Evolutionary conservation across 306 rosid species (phyloP), one percentile per base, ranked within the genome.

Genomic region (Cicer arietinum): DNA sequence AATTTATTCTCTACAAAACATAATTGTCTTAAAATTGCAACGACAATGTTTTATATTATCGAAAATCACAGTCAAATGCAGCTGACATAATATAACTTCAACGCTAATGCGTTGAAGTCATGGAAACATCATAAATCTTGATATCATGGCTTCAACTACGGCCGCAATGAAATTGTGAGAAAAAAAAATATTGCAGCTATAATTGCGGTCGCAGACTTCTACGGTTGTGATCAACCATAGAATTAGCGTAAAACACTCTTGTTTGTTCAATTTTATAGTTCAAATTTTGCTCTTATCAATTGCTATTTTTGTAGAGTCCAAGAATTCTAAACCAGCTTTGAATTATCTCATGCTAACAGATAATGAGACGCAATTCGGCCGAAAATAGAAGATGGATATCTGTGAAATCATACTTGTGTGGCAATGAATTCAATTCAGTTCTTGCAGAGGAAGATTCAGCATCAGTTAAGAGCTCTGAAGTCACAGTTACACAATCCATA

Each of bases 341-440:
- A 81, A 57, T 65, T 77, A n/a, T 66, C 6, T 11, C 45, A 12
- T 67, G 71, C 16, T 69, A 45, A 10, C 81, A 90, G 98, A 84
- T 59, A 59, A 59, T 52, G 71, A 89, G 80, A 70, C 86, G 85
- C 63, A 85, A 85, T 81, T 45, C 64, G n/a, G 83, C 53, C 47
- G 94, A 89, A 69, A 85, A 83, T 84, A 85, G 79, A 84, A 86
- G 89, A 81, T 90, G 96, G 98, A 72, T 82, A 65, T 85, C 92
- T 11, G 94, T 91, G 44, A 94, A 89, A 76, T 85, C 97, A 67
- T 94, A 91, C 75, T 79, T 94, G n/a, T 94, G 98, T 65, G 97
- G 98, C 1, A 92, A 91, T 57, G 96, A 94, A 66, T 80, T 85
- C 82, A 88, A 85, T 77, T 94, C 96, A 71, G 90, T 89, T 7